Percentiles rank a stretch among this genome's conserved stretches.
These are phyloP conservation scores for Echinochloa phyllopogon DNA, from an alignment of 176 grass and related monocot species.

Conservation along the genomic window DNA sequence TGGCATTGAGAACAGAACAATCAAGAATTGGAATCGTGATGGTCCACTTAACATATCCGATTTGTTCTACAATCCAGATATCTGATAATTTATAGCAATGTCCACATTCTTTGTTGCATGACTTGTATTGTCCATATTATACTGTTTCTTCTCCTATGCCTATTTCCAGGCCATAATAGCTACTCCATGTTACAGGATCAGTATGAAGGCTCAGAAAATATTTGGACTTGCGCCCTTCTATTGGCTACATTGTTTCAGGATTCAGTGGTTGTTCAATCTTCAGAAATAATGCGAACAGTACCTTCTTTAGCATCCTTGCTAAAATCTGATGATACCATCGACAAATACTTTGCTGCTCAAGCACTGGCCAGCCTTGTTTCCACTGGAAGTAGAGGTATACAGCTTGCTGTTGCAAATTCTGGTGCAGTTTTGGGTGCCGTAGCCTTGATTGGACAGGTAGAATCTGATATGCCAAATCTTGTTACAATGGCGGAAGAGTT, in stretches of 20 bases:
- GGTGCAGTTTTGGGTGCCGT: constrained; percentile 80
- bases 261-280: constrained; percentile 75
- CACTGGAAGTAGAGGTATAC: constrained; percentile 74
- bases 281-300: constrained; percentile 62
- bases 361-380: constrained; percentile 85
- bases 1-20: background rate
- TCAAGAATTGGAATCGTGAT: background rate
- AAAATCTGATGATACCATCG: constrained; percentile 73
- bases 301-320: constrained; percentile 80
- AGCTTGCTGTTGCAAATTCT: constrained; percentile 88
- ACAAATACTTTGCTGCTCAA: constrained; percentile 93
- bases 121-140: constrained; percentile 21
- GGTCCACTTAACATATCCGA: constrained; percentile 9
- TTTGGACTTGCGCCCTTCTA: constrained; percentile 83
- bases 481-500: constrained; percentile 74
- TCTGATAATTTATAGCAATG: constrained; percentile 2
- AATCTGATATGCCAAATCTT: constrained; percentile 74
- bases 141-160: constrained; percentile 33
- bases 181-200: constrained; percentile 65
- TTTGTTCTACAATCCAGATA: constrained; percentile 3
- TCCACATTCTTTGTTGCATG: constrained; percentile 33
- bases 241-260: constrained; percentile 95
- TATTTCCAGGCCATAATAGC: constrained; percentile 39
- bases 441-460: constrained; percentile 78
- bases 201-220: constrained; percentile 71